Conservation (phyloP, 306 rosid species). For the Argentina anserina region DNA sequence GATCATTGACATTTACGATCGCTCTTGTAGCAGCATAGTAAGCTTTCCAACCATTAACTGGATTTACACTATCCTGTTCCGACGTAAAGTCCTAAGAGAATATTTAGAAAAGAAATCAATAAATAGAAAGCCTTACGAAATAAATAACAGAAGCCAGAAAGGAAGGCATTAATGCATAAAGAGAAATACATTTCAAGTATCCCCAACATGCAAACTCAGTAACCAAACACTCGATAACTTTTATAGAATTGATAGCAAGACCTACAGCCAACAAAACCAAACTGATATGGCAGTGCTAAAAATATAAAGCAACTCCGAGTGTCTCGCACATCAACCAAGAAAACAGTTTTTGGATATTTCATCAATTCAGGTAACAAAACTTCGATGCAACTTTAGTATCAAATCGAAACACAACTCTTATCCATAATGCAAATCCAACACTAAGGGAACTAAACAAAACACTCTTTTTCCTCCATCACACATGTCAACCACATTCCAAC, state of each 20-base stretch:
- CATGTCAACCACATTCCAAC: neutral
- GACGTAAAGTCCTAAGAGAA: conserved; percentile 74
- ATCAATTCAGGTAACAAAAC: neutral
- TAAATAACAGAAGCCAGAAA: neutral
- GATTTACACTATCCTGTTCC: conserved; percentile 82
- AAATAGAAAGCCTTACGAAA: neutral
- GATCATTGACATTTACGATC: conserved; percentile 71
- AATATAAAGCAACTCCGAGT: neutral
- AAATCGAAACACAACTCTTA: neutral
- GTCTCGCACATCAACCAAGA: neutral
- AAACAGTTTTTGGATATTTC: neutral
- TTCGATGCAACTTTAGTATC: neutral
- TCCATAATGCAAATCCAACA: neutral
- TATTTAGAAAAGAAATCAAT: conserved; percentile 22
- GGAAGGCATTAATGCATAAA: neutral
- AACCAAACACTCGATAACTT: neutral
- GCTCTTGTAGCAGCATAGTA: conserved; percentile 98
- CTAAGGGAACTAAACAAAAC: neutral
- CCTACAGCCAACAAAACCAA: neutral
- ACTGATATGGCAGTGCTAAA: neutral
- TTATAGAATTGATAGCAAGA: neutral
- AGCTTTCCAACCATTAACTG: conserved; percentile 93
- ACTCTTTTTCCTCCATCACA: neutral
- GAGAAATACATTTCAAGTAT: neutral
- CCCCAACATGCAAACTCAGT: neutral